phyloP scores from a whole-genome alignment of 805 yeast genomes.

The Candida anglica region DNA sequence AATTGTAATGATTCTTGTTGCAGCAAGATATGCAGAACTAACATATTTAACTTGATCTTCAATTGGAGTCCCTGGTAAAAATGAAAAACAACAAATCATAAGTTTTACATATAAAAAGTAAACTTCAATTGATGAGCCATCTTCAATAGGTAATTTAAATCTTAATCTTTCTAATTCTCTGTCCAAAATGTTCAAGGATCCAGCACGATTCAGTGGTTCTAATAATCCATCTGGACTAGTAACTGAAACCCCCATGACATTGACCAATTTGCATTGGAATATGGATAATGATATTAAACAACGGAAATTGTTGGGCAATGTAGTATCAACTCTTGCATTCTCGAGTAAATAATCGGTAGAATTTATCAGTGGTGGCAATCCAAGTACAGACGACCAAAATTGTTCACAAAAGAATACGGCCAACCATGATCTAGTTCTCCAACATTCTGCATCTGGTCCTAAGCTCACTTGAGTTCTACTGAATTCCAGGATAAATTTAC shows the following conservation, averaged over 20 bases:
- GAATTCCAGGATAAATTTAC: conserved; percentile 86
- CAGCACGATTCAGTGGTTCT: conserved; percentile 80
- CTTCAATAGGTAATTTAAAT: conserved; percentile 61
- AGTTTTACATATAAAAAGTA: conserved; percentile 74
- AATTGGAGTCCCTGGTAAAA: conserved; percentile 82
- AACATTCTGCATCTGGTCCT: conserved; percentile 82
- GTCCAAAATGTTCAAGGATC: conserved; percentile 70
- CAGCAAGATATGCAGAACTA: conserved; percentile 71
- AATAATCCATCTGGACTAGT: conserved; percentile 84
- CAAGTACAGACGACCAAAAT: conserved; percentile 84
- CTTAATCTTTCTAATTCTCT: conserved; percentile 72
- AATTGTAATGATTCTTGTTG: conserved; percentile 78
- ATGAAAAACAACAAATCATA: conserved; percentile 85
- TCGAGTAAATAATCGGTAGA: conserved; percentile 77
- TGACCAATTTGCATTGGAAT: conserved; percentile 79
- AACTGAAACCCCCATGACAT: conserved; percentile 83
- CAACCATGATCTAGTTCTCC: conserved; percentile 93
- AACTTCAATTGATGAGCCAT: conserved; percentile 66
- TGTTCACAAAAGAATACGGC: conserved; percentile 86
- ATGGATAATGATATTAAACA: conserved; percentile 70
- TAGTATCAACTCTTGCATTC: conserved; percentile 63
- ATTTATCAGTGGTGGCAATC: conserved; percentile 81
- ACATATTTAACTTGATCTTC: conserved; percentile 86
- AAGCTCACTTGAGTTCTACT: conserved; percentile 84
- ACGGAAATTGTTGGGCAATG: conserved; percentile 66